These are phyloP conservation scores for Herpetomonas samuelpessoai DNA, from an alignment of 208 protist genomes.

Conservation along the genomic window DNA sequence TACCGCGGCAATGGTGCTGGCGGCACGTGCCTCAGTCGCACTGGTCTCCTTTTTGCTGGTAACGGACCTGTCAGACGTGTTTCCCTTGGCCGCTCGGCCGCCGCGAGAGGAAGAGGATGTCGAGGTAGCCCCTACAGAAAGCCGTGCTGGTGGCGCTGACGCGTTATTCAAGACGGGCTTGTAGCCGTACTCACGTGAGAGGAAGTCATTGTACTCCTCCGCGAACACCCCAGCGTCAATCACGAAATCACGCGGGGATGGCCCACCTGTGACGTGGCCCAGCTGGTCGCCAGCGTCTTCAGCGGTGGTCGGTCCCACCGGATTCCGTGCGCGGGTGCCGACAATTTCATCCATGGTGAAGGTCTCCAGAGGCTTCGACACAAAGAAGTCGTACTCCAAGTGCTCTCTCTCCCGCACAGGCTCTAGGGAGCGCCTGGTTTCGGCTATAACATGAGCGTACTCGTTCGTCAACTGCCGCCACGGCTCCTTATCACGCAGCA, in stretches of 20 bases:
- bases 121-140: too few relatives aligned
- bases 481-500: constrained; percentile 4
- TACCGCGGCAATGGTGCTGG: too few relatives aligned
- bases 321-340: background rate
- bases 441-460: constrained; percentile 22
- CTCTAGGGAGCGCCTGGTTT: constrained; percentile 8
- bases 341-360: constrained; percentile 58
- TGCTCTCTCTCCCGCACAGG: constrained; percentile 25
- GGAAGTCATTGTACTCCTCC: constrained; percentile 61
- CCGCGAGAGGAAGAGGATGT: too few relatives aligned
- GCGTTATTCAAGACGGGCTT: constrained; percentile 36
- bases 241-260: constrained; percentile 28
- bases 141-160: too few relatives aligned
- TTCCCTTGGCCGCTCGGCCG: too few relatives aligned
- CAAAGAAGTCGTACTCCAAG: constrained; percentile 32
- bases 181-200: constrained; percentile 79
- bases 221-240: constrained; percentile 79
- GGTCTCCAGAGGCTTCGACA: constrained; percentile 20
- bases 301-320: constrained; percentile 2
- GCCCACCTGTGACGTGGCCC: constrained; percentile 1
- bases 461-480: constrained; percentile 17
- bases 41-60: too few relatives aligned
- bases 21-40: too few relatives aligned
- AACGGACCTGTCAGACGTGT: too few relatives aligned
- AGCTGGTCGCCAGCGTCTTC: background rate